Evolutionary conservation across 208 protist genomes (phyloP), one percentile per base, ranked within the genome.

Genomic region (Trypanosoma melophagium): DNA sequence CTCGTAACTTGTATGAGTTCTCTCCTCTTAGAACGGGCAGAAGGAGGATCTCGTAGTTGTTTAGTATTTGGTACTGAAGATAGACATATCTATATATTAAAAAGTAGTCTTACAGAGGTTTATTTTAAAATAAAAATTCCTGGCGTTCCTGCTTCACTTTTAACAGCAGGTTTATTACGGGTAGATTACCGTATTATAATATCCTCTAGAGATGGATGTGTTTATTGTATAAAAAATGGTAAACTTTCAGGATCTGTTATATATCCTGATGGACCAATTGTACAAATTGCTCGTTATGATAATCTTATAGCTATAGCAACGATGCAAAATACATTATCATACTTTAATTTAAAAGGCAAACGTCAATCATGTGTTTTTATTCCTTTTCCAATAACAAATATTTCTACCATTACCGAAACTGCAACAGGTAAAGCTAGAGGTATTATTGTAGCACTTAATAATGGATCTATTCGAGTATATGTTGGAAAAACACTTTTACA

Each of bases 161-260:
- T 92, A n/a, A 72, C 75, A 19, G 82, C 79, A 1, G 96, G 97
- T 2, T 68, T 81, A 8, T 77, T 88, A 13, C 75, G 83, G 14
- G 81, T 94, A 21, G 89, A 98, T 57, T 98, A 98, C 69, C 90
- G 96, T 21, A 87, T 99, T 45, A 81, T 97, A 42, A 77, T 90
- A 12, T 84, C 92, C 7, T 98, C 96, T 78, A 82, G 97, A 55
- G 90, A 98, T 71, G 90, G 88, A 35, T 77, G 76, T 58, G 76
- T 99, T 40, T 98, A 98, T 83, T 92, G 87, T 8, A 83, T 98
- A 65, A 97, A 97, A 77, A 86, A 97, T 50, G 93, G 86, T 7
- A 69, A 81, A 60, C 73, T 98, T 31, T 80, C 80, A 38, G 81
- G 50, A 9, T 80, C 73, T 7, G 80, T 89, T 53, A 97, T 98